Base-by-base conservation (phyloP, 257 asterid genomes). In the Solanum piurae region DNA sequence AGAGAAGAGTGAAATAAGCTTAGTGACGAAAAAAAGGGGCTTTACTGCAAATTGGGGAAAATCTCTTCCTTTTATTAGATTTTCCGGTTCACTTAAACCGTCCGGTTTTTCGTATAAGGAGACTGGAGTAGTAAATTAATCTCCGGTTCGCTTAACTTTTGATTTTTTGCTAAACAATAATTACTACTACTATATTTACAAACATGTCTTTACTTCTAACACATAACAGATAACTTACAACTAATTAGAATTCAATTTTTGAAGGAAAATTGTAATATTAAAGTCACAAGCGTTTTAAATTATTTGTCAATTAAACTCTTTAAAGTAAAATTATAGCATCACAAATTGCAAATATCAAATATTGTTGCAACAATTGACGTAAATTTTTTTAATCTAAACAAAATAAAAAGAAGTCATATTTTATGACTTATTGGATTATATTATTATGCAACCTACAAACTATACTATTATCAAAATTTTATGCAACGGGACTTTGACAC, bases 301-400 rank as follows among this genome's bases (percentile, higher is more conserved):
- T 72, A 2, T 20, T 73, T 11, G 31, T 36, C 29, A 36, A 36
- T 9, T 5, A 0, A 73, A 73, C 7, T 71, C 3, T 9, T 34
- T 16, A 6, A 12, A 69, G 38, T 18, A 72, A 71, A 18, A 9
- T 18, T 31, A 7, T 4, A 33, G 18, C 7, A 72, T 33, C 12
- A 29, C 10, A 13, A 68, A 68, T 16, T 29, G 10, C 12, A 13
- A 13, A 69, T 21, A 71, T 7, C 3, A 71, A 31, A 31, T 31
- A 21, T 6, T 2, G 5, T 2, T 71, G 7, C 2, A 68, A 33
- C 7, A 7, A 2, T 29, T 0, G 33, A 12, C 0, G 5, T 29
- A 16, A 31, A 29, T 5, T 3, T 14, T 14, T 1, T 16, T 31
- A 31, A 31, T 33, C 3, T 8, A 33, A 31, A 69, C 12, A 36